A percentile compares a stretch with the other conserved stretches of the same genome.
Evolutionary conservation across 768 basidiomycete species (phyloP).

Genomic region (Termitomyces heimii): DNA sequence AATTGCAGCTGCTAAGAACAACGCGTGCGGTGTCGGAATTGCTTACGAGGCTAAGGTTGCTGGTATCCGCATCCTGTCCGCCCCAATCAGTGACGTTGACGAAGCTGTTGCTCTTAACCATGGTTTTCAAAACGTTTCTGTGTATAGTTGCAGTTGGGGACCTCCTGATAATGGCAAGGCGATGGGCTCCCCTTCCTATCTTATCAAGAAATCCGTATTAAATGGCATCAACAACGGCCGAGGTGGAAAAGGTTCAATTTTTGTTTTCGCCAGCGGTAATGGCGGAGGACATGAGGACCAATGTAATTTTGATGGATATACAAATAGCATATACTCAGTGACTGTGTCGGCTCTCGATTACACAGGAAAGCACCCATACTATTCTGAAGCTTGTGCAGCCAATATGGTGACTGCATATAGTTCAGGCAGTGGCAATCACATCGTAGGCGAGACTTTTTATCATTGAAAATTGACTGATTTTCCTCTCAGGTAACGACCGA

Average conservation of each 20-base stretch:
- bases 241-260: constrained; percentile 85
- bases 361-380: constrained; percentile 89
- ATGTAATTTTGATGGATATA: constrained; percentile 99
- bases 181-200: constrained; percentile 89
- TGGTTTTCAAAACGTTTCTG: constrained; percentile 83
- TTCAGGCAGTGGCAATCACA: constrained; percentile 87
- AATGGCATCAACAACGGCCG: constrained; percentile 92
- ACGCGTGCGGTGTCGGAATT: constrained; percentile 90
- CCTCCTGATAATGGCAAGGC: constrained; percentile 91
- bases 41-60: constrained; percentile 89
- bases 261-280: constrained; percentile 96
- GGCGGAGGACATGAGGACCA: constrained; percentile 89
- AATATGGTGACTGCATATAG: constrained; percentile 95
- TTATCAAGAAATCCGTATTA: constrained; percentile 89
- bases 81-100: constrained; percentile 89
- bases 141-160: constrained; percentile 97
- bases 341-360: constrained; percentile 94
- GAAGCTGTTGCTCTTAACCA: constrained; percentile 94
- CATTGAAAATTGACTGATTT: constrained; percentile 7
- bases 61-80: constrained; percentile 93
- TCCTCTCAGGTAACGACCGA: constrained; percentile 83
- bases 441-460: constrained; percentile 50
- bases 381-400: constrained; percentile 94
- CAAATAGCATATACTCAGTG: constrained; percentile 93
- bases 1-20: constrained; percentile 88